Evolutionary conservation across 441 rosid genomes (phyloP).

Genomic region (Pelargonium cotyledonis): DNA sequence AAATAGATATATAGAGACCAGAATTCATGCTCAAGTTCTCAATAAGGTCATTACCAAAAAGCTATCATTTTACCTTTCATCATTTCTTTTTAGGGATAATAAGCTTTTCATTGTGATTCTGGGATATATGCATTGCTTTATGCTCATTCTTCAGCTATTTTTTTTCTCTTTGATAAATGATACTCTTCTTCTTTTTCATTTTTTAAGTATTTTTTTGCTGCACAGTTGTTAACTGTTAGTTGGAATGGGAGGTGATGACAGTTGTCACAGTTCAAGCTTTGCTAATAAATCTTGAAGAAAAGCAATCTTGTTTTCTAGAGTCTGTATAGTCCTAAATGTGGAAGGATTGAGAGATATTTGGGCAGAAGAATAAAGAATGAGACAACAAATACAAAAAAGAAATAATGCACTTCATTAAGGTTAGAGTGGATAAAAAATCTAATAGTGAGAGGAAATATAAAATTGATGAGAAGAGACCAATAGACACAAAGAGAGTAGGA

Average conservation of each 20-base stretch:
- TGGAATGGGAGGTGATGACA: background rate
- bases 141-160: conserved; percentile 3
- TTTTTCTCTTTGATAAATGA: background rate
- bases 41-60: background rate
- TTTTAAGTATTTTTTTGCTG: background rate
- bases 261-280: background rate
- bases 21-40: background rate
- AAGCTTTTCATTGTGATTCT: background rate
- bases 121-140: background rate
- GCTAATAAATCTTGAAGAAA: background rate
- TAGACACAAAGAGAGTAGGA: too few species aligned
- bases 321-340: too few species aligned
- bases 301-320: background rate
- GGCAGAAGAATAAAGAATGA: too few species aligned
- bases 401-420: too few species aligned
- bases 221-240: background rate
- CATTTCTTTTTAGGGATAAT: background rate
- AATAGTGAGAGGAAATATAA: too few species aligned
- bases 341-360: too few species aligned
- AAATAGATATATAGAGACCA: background rate
- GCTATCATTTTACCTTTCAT: background rate
- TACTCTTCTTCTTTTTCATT: too few species aligned
- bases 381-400: too few species aligned
- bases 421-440: too few species aligned
- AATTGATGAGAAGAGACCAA: too few species aligned